Percentiles rank a stretch among this genome's conserved stretches.
Evolutionary conservation across 2,329 filamentous ascomycete species (phyloP).

Genomic region (Xylariaceae sp.): DNA sequence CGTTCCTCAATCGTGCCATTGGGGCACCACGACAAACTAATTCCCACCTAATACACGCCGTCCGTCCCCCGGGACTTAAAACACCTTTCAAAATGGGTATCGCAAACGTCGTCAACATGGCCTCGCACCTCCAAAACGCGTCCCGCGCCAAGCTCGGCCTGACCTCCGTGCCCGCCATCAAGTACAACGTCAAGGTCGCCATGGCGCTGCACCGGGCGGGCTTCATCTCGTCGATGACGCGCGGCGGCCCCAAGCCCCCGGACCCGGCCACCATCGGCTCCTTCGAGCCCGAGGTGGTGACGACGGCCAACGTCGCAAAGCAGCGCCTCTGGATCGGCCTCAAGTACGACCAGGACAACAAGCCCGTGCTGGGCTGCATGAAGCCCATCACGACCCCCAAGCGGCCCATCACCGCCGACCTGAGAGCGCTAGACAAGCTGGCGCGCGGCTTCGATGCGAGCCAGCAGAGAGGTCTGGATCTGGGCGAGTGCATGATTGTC

Average conservation of each 20-base stretch:
- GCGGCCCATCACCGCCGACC: conserved; percentile 61
- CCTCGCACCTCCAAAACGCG: conserved; percentile 88
- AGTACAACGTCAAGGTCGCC: conserved; percentile 70
- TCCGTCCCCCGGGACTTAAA: neutral
- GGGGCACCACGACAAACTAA: neutral
- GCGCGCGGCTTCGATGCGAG: conserved; percentile 62
- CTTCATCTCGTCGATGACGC: conserved; percentile 74
- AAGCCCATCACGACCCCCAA: conserved; percentile 67
- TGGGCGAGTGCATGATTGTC: conserved; percentile 80
- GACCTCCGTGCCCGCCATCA: conserved; percentile 75
- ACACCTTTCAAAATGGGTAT: conserved; percentile 55
- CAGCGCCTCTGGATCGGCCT: conserved; percentile 81
- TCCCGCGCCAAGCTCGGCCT: conserved; percentile 76
- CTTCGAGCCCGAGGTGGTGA: conserved; percentile 52
- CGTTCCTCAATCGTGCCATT: neutral
- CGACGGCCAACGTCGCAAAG: conserved; percentile 63
- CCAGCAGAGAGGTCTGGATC: conserved; percentile 59
- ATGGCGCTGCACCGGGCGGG: conserved; percentile 77
- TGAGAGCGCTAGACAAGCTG: conserved; percentile 57
- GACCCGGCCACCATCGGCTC: conserved; percentile 42
- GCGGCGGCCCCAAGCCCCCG: conserved; percentile 55
- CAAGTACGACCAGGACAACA: conserved; percentile 75
- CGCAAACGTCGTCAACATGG: conserved; percentile 70
- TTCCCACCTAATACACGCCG: neutral
- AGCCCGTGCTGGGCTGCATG: conserved; percentile 68